Base-by-base conservation (phyloP, 768 basidiomycete species). In the Serendipita sp. region DNA sequence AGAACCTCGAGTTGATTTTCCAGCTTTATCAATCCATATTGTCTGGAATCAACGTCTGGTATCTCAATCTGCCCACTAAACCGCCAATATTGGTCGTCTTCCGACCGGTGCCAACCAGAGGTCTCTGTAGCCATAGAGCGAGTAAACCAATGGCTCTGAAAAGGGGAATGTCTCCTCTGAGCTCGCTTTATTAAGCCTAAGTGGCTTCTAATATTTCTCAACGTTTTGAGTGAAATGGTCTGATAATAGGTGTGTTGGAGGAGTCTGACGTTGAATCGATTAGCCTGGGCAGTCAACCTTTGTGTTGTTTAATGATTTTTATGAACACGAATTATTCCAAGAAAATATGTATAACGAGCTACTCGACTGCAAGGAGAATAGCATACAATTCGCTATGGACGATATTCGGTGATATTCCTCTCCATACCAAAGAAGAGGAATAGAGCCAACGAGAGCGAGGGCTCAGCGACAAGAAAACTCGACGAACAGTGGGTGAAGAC, bases 1-100 rank as follows among this genome's bases (percentile, higher is more conserved):
- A 77, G 67, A 8, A 72, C 75, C 65, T 78, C 75, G 51, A 79
- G 70, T 3, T 76, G 75, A 64, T 79, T 79, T 3, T 69, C 68
- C 4, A 79, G 70, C 28, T 70, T 70, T 63, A 79, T 72, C 47
- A 76, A 70, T 37, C 75, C 47, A 70, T 74, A 73, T 24, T 34
- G 15, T 30, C 70, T 62, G 64, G 70, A 70, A 47, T 73, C 73
- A 46, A 71, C 69, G 3, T 67, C 67, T 13, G 68, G 68, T 44
- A 66, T 60, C 56, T 30, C 24, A n/a, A 60, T 60, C 10, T 18
- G 5, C 30, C 30, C 30, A 7, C 30, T 16, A 53, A 53, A 53
- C 16, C 8, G 30, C 48, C 48, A 53, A 13, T 41, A 41, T 41
- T 41, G 38, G 38, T 41, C 38, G 38, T 5, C 7, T 41, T 41